Base-by-base conservation (phyloP, 768 basidiomycete genomes). In the Trametes maxima region DNA sequence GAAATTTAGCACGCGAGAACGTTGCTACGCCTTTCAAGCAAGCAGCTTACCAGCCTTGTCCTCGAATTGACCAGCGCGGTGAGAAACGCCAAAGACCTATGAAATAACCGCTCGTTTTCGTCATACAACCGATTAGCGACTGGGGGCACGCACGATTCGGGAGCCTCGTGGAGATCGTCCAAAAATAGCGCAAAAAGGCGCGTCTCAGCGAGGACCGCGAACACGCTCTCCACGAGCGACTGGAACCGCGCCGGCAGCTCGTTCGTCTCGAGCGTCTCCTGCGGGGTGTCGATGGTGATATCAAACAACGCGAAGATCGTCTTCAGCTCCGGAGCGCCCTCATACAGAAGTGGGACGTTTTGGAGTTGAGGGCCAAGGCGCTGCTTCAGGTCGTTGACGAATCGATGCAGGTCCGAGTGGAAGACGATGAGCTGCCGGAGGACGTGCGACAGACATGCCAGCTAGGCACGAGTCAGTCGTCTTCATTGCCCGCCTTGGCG, bases 391-490 rank as follows among this genome's bases (percentile, higher is more conserved):
- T 82, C 76, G 42, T 74, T 74, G 16, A 89, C 85, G 68, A 90
- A 90, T 13, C 83, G 82, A 67, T 87, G 82, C 1, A 89, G 76
- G 64, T 90, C 88, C 16, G 84, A 85, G 63, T 85, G 84, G 63
- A 87, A 90, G 40, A 86, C 85, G 82, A 88, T 89, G 39, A 91
- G 75, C 68, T 91, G 89, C 8, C 88, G 80, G 28, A 91, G 77
- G 44, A 89, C 86, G 13, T 87, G 84, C 3, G 88, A 89, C 5
- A 91, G 74, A 65, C 87, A 88, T 5, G 83, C 79, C 36, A 90
- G 77, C 87, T 88, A 61, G 17, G 33, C 45, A 49, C 7, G 33
- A 44, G 51, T 54, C 24, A 59, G 35, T 68, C 6, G 35, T 16
- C 35, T 17, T n/a, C 17, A 33, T n/a, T 22, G 36, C 7, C 42